These are phyloP conservation scores for Cryptosporidium meleagridis DNA, from an alignment of 169 alveolate genomes.

Conservation along the genomic window DNA sequence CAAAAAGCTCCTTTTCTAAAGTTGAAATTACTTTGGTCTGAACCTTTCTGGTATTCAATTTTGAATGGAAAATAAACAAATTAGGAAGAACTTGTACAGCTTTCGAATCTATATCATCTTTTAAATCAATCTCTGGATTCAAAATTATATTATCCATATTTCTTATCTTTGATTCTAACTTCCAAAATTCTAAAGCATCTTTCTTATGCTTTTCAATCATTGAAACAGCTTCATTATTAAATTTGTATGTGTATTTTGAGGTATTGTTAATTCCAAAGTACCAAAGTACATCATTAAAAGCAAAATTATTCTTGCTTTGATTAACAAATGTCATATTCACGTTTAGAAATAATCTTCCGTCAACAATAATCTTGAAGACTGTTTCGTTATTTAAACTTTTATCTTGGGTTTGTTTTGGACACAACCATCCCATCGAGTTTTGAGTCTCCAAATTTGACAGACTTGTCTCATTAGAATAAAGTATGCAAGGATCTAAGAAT, in stretches of 20 bases:
- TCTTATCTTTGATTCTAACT: conserved; percentile 25
- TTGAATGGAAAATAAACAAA: conserved; percentile 50
- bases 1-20: neutral
- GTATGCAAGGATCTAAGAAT: conserved; percentile 37
- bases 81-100: neutral
- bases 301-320: conserved; percentile 8
- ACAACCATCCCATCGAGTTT: conserved; percentile 29
- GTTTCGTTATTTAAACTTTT: neutral
- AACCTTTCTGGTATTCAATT: neutral
- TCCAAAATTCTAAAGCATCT: conserved; percentile 52
- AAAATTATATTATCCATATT: conserved; percentile 17
- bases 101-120: too few relatives aligned
- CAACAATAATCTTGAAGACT: conserved; percentile 41
- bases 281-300: conserved; percentile 31
- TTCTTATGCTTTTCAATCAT: conserved; percentile 15
- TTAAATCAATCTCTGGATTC: neutral
- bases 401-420: neutral
- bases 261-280: conserved; percentile 25
- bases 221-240: conserved; percentile 18
- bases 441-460: neutral
- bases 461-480: neutral
- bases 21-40: neutral
- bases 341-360: conserved; percentile 51
- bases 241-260: neutral
- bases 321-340: conserved; percentile 16